phyloP scores from a whole-genome alignment of 768 basidiomycete species.

The Suillus fuscotomentosus region DNA sequence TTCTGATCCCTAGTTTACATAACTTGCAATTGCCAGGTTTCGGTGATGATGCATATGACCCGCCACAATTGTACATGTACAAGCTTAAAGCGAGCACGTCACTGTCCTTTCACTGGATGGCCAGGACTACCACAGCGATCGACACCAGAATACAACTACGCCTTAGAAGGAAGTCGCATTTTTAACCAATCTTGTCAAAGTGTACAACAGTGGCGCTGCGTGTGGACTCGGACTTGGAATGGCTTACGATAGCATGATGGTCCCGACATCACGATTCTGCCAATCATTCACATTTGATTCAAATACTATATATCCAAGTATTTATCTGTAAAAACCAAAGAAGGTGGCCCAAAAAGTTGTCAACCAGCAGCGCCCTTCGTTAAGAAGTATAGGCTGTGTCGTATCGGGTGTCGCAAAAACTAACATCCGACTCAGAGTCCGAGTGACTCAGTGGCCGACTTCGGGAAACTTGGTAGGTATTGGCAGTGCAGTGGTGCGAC shows the following conservation, averaged over 20 bases:
- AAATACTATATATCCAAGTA: neutral
- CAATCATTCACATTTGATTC: no score
- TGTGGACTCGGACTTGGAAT: neutral
- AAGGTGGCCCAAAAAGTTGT: neutral
- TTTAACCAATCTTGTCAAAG: neutral
- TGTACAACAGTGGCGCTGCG: neutral
- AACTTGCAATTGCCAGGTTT: neutral
- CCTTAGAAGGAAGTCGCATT: neutral
- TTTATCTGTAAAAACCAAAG: neutral
- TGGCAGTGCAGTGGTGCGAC: neutral
- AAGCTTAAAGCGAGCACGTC: neutral
- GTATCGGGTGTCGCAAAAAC: neutral
- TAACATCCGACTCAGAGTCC: neutral
- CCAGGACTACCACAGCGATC: neutral
- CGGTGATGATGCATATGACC: neutral
- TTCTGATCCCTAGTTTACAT: neutral
- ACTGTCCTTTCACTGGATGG: neutral
- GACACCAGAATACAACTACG: neutral
- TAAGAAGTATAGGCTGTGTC: neutral
- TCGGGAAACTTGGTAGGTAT: neutral
- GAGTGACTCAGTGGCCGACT: neutral
- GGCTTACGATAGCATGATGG: neutral
- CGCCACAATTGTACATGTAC: neutral
- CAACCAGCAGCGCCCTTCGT: neutral
- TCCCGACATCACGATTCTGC: neutral